Evolutionary conservation across 805 yeast species (phyloP), one percentile per base, ranked within the genome.

Genomic region (Saccharomycopsis guyanensis): DNA sequence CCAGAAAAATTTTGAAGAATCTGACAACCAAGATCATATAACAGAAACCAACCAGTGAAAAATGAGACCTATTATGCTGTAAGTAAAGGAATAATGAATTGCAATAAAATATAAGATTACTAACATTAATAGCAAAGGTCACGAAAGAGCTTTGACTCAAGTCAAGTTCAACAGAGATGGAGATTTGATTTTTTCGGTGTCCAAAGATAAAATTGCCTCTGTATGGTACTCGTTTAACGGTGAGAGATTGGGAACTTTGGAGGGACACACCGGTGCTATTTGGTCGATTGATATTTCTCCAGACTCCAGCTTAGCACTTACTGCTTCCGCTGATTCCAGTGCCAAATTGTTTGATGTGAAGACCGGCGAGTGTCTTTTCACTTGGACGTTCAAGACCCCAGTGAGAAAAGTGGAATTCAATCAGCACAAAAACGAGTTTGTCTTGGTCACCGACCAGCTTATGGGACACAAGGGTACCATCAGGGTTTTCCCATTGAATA

Each of bases 131-230:
- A 25, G 29, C 10, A 33, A 85, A 75, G 97, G 97, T 51, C 98
- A 93, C 69, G 96, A 86, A 71, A 95, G 98, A 77, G 87, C 97
- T 55, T 71, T 93, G 58, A 89, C 97, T 41, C 97, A 93, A 73
- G 89, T 93, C 57, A 91, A 86, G 64, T 93, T 81, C 71, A 93
- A 93, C 76, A 75, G 79, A 53, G 97, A 94, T 60, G 99, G 99
- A 39, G 99, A 93, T 65, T 67, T 93, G 56, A 75, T 93, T 47
- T 82, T 93, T 63, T 81, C 97, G 8, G 89, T 86, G 35, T 87
- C 96, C 54, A 88, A 93, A 66, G 98, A 93, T 74, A 75, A 76
- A 57, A 78, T 80, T 45, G 95, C 94, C 1, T 82, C 89, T 40
- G 82, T 91, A 52, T 94, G 97, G 97, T 93, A 76, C 66, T 78